Evolutionary conservation across 208 protist species (phyloP), one percentile per base, ranked within the genome.

Genomic region (Porcisia deanei): DNA sequence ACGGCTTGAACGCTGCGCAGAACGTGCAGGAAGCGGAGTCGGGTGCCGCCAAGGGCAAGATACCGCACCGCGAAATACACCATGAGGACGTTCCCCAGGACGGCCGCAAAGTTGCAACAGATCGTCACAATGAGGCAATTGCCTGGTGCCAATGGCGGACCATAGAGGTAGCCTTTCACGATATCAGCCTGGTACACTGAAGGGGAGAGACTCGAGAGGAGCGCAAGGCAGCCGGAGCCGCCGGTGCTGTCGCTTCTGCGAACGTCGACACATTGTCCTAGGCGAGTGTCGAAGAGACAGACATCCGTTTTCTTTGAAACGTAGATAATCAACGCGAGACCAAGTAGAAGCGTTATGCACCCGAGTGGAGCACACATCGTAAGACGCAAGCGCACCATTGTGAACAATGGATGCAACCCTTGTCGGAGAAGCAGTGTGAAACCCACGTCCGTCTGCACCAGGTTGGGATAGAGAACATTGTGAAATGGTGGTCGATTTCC

Each of bases 11-110:
- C 52, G 9, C 53, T 63, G 54, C 85, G 86, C 54, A 92, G 57
- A 14, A 94, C 34, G 47, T 86, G 84, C 34, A 87, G 80, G 82
- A 92, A 94, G 22, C 77, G 71, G 14, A 84, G 85, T 1, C 76
- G 79, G 8, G 75, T 65, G 41, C 85, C 86, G 45, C 80, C 76
- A 25, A 81, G 68, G 54, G 84, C 88, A 2, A 93, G 60, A 34
- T 85, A 83, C 3, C 92, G 89, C 2, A 79, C 85, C 16, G 85
- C 81, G 64, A 94, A 93, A 75, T 88, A 94, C 64, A 82, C 77
- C 22, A 90, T 79, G 25, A 85, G 65, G 16, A 87, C 73, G 25
- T 66, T 72, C 6, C 66, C 60, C 0, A 92, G 14, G 10, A 86
- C 52, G 7, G 80, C 82, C 10, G 75, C 58, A 65, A 94, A 92